Percentiles rank a stretch among this genome's conserved stretches.
These are phyloP conservation scores for Trichomonascaceae sp. DNA, from an alignment of 1,139 yeast genomes.

Conservation along the genomic window DNA sequence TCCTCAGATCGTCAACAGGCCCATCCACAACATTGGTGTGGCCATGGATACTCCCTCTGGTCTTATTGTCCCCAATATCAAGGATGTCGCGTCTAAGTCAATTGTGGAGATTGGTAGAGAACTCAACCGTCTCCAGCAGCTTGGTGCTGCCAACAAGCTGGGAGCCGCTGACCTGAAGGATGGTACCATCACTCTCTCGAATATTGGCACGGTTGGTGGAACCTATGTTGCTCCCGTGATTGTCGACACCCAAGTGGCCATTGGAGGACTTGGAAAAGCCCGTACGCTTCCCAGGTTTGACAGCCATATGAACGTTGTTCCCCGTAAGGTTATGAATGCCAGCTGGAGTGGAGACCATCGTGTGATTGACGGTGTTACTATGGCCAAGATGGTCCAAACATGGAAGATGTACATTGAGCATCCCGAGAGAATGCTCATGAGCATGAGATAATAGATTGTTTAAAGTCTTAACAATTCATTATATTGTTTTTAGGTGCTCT, in stretches of 20 bases:
- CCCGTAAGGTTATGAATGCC: constrained; percentile 19
- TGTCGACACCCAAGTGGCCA: constrained; percentile 24
- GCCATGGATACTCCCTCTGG: constrained; percentile 74
- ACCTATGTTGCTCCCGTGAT: constrained; percentile 65
- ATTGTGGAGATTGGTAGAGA: constrained; percentile 53
- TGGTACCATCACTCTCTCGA: constrained; percentile 63
- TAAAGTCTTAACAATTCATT: too few species aligned
- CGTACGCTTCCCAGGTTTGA: constrained; percentile 20
- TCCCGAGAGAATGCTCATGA: constrained; percentile 18
- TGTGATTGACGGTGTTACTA: constrained; percentile 24
- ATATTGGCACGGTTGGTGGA: constrained; percentile 72
- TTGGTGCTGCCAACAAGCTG: constrained; percentile 53
- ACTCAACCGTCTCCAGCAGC: constrained; percentile 41
- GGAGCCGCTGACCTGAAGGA: constrained; percentile 60
- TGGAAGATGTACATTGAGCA: constrained; percentile 20
- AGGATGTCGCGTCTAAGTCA: constrained; percentile 52
- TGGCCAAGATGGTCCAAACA: constrained; percentile 21
- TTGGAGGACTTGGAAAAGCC: constrained; percentile 23
- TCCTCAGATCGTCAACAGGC: constrained; percentile 18
- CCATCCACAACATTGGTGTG: constrained; percentile 35
- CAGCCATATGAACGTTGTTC: constrained; percentile 15
- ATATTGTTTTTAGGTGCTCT: too few species aligned
- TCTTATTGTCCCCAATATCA: constrained; percentile 58
- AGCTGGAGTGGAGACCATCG: constrained; percentile 28
- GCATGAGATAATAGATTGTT: constrained; percentile 13